A percentile compares a stretch with the other conserved stretches of the same genome.
phyloP scores from a whole-genome alignment of 2,329 filamentous ascomycete genomes.

The Cytospora paraplurivora region DNA sequence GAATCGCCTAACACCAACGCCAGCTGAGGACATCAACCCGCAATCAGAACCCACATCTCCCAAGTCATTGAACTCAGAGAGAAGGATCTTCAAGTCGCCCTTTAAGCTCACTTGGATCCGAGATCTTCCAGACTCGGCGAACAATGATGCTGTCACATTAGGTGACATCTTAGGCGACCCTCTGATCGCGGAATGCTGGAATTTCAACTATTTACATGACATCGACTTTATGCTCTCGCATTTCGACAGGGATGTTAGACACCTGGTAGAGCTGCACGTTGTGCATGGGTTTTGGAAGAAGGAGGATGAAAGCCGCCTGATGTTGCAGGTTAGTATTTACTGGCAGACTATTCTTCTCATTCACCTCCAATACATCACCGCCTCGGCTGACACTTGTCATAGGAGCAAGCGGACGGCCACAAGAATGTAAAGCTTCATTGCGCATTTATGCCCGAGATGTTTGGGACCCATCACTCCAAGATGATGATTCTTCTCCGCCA shows the following conservation, averaged over 20 bases:
- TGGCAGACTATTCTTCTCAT: neutral
- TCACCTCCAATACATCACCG: neutral
- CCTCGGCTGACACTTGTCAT: slow-evolving; percentile 18
- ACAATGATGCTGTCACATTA: slow-evolving; percentile 67
- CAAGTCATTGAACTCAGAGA: neutral
- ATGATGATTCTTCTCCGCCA: slow-evolving; percentile 83
- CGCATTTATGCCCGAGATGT: slow-evolving; percentile 80
- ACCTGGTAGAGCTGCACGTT: slow-evolving; percentile 55
- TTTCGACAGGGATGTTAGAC: slow-evolving; percentile 54
- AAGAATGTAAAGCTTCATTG: slow-evolving; percentile 70
- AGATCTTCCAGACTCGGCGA: slow-evolving; percentile 60
- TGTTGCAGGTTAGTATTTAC: slow-evolving; percentile 54
- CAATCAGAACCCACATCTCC: neutral
- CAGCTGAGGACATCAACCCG: neutral
- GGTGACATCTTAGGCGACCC: slow-evolving; percentile 72
- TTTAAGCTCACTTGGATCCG: slow-evolving; percentile 71
- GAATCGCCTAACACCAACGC: slow-evolving; percentile 27
- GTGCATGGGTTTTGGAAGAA: slow-evolving; percentile 67
- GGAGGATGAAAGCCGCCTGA: slow-evolving; percentile 61
- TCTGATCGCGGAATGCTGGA: slow-evolving; percentile 70
- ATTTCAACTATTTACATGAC: slow-evolving; percentile 70
- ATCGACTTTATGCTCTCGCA: slow-evolving; percentile 57
- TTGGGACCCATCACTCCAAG: slow-evolving; percentile 84
- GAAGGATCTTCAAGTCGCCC: slow-evolving; percentile 56
- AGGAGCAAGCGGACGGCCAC: slow-evolving; percentile 64